Evolutionary conservation across 1,284 basidiomycete species (phyloP).

Genomic region (Hemileia vastatrix): DNA sequence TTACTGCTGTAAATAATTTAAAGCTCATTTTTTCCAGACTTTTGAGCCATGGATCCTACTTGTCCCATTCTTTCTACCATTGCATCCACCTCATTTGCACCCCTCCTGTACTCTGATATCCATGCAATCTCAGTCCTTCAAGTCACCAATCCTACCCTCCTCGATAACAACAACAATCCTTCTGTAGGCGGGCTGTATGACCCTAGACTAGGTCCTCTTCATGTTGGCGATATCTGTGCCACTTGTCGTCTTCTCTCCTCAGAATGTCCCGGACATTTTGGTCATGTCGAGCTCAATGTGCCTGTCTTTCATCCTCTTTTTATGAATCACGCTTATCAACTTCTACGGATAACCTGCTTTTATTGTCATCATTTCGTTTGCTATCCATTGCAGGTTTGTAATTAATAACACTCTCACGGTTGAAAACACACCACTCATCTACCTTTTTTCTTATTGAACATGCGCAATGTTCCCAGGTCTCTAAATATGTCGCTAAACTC

Average conservation of each 20-base stretch:
- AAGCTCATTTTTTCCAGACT: too few species aligned
- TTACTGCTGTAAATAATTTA: too few species aligned
- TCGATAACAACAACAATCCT: constrained; percentile 88
- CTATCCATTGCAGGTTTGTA: constrained; percentile 56
- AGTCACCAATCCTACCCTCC: constrained; percentile 81
- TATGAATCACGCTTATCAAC: constrained; percentile 80
- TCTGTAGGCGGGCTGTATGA: constrained; percentile 91
- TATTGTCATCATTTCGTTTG: constrained; percentile 93
- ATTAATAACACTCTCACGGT: not conserved
- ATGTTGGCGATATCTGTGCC: constrained; percentile 74
- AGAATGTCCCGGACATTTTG: constrained; percentile 95
- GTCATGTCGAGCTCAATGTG: constrained; percentile 93
- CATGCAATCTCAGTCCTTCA: constrained; percentile 91
- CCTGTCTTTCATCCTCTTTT: constrained; percentile 97
- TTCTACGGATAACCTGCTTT: constrained; percentile 82
- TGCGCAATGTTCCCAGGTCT: constrained; percentile 51
- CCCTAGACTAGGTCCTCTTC: constrained; percentile 83
- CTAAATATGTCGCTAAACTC: constrained; percentile 75
- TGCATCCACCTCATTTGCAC: constrained; percentile 82
- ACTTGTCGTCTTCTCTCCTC: constrained; percentile 87
- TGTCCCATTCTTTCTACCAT: constrained; percentile 77
- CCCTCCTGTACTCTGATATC: constrained; percentile 82
- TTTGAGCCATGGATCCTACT: constrained; percentile 96
- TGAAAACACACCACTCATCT: not conserved
- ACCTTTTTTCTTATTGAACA: not conserved